phyloP scores from a whole-genome alignment of 1,284 basidiomycete species.

The Naganishia cerealis region DNA sequence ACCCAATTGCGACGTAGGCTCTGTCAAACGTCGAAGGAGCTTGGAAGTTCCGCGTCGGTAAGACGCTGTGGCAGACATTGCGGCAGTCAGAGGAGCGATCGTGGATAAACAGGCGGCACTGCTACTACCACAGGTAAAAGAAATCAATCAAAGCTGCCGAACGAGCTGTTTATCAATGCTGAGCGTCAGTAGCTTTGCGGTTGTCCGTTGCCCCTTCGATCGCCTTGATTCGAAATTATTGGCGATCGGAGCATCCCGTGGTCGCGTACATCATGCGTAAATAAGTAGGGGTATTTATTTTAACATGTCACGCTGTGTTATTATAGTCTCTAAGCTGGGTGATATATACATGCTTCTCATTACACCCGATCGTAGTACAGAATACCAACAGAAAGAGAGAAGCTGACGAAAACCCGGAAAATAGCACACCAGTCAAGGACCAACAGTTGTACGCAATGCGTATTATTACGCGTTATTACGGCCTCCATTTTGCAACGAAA shows the following conservation, averaged over 20 bases:
- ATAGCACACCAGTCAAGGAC: too few species aligned
- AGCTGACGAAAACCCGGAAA: too few species aligned
- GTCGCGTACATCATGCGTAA: background rate
- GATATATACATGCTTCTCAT: too few species aligned
- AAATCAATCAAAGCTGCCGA: background rate
- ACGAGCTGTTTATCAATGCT: too few species aligned
- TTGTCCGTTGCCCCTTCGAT: background rate
- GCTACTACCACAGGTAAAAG: background rate
- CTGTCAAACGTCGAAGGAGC: background rate
- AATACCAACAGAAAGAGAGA: too few species aligned
- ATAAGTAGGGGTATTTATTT: too few species aligned
- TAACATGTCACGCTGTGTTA: too few species aligned
- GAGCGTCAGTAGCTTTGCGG: background rate
- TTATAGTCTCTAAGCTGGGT: too few species aligned
- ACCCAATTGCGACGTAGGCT: background rate
- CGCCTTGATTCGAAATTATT: slow-evolving; percentile 8
- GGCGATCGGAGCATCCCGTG: background rate
- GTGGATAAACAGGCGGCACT: background rate
- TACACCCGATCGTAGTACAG: too few species aligned
- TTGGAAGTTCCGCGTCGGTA: background rate
- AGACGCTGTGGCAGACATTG: background rate
- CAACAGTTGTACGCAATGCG: too few species aligned
- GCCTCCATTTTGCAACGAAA: too few species aligned
- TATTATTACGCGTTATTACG: too few species aligned
- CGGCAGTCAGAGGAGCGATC: background rate